Base-by-base conservation (phyloP, 2,329 filamentous ascomycete species). In the Colletotrichum musicola region DNA sequence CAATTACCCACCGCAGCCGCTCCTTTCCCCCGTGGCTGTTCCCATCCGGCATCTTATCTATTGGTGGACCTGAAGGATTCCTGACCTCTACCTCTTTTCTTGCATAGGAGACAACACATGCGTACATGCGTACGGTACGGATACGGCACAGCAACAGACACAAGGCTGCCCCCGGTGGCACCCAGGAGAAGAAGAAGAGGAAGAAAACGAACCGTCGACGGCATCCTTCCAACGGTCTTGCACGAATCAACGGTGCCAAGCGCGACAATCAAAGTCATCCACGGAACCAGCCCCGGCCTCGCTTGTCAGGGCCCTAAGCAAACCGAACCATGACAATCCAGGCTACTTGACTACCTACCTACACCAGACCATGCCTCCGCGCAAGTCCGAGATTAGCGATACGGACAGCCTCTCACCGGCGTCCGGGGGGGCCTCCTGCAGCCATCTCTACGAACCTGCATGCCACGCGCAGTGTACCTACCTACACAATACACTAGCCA, bases 31-130 rank as follows among this genome's bases (percentile, higher is more conserved):
- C 16, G n/a, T 16, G 7, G 30, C 49, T 22, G 27, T 22, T 18
- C 30, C 7, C 40, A 20, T 27, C 30, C 22, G 4, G 6, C 42
- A 20, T 25, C 60, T 68, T 68, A 64, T 68, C 64, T 64, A 58
- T 49, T 59, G 47, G 64, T 68, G 64, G 61, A 64, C 27, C 54
- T 42, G 60, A 59, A 64, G 60, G 54, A 68, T 58, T 64, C 40
- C 64, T 47, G 60, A 51, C 27, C 5, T 58, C 44, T 16, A 25
- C 22, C 18, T 46, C 12, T 46, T 14, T 42, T 40, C 35, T 22
- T 50, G 42, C 47, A 46, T 58, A 35, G 30, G 30, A 10, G 30
- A 35, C 30, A 35, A 35, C 30, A 35, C 30, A 35, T 35, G 30
- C 30, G 30, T 35, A 35, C 30, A 35, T 35, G 30, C 30, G 30